Evolutionary conservation across 805 yeast genomes (phyloP), one percentile per base, ranked within the genome.

Genomic region (Sugiyamaella qingdaonensis): DNA sequence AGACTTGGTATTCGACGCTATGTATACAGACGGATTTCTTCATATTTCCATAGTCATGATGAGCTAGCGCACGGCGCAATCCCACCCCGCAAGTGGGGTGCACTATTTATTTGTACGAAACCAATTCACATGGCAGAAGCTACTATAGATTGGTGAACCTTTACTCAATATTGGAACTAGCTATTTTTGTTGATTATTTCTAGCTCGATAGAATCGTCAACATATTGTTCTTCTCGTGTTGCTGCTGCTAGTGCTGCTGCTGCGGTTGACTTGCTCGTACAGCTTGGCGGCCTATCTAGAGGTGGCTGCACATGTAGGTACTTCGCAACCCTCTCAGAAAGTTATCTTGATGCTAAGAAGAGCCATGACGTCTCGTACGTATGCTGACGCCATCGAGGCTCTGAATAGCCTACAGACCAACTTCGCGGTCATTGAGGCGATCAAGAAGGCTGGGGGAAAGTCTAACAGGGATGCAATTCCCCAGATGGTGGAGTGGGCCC

Each of bases 381-480:
- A 68, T 49, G 48, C 78, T 66, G 97, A 90, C 69, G 99, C 99
- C 1, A 81, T 94, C 46, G 76, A 77, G 49, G 87, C 94, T 2
- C 76, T 94, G 63, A 94, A 94, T 70, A 78, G 89, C 2, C 73
- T 92, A 35, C 99, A 94, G 67, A 86, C 97, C 21, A 94, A 95
- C 67, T 89, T 85, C 68, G 90, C 96, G 21, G 82, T 90, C 9
- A 82, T 94, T 46, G 95, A 92, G 70, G 92, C 95, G 4, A 78
- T 82, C 51, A 79, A 88, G 59, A 80, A 81, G 60, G 74, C 86
- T 2, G 95, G 94, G 5, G 95, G 92, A 5, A 75, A 76, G 35
- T 81, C 86, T 59, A 81, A 81, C 62, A 60, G 62, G 16, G 76
- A 81, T 66, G 80, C 91, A 29, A 81, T 92, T 46, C 85, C 86